Conservation (phyloP, 176 grass and related monocot species). For the Secale cereale region DNA sequence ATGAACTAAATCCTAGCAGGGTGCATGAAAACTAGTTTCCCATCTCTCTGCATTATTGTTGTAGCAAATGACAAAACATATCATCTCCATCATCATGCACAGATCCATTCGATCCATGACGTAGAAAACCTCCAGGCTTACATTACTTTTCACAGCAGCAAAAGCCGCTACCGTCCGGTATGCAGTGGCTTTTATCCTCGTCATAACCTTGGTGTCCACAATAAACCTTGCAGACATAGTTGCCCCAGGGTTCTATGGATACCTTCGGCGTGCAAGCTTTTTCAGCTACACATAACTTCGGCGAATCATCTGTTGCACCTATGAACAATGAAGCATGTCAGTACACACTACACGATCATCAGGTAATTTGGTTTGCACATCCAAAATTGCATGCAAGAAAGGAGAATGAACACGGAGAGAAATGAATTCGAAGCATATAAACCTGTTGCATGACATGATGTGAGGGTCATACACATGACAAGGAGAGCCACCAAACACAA, state of each 20-base stretch:
- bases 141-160: neutral
- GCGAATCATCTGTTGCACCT: neutral
- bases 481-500: neutral
- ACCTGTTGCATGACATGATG: neutral
- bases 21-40: too few species aligned
- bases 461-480: neutral
- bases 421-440: neutral
- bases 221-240: neutral
- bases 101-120: too few species aligned
- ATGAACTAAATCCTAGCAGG: too few species aligned
- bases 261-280: neutral
- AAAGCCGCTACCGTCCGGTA: neutral
- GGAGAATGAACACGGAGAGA: neutral
- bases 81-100: too few species aligned
- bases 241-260: neutral
- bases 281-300: neutral
- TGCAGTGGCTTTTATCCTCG: neutral
- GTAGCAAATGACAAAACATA: too few species aligned
- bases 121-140: too few species aligned
- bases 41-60: too few species aligned
- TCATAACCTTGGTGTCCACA: neutral
- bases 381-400: neutral
- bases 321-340: neutral
- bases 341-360: neutral
- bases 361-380: neutral